Evolutionary conservation across 2,329 filamentous ascomycete genomes (phyloP).

Genomic region (Sporothrix humicola): DNA sequence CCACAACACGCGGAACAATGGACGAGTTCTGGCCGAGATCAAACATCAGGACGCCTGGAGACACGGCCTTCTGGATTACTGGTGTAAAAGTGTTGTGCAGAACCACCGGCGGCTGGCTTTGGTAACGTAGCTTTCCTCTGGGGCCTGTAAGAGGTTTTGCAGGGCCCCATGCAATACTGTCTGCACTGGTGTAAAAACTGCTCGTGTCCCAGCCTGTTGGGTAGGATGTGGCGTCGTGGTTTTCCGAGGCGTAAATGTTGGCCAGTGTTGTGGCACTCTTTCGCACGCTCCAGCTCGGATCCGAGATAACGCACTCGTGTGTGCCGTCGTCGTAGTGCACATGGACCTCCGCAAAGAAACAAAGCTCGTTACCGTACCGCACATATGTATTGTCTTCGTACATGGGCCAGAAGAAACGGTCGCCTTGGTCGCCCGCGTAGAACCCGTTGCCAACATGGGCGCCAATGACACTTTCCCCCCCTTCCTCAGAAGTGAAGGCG

Average conservation of each 20-base stretch:
- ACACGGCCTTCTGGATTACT: not conserved
- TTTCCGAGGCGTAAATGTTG: constrained; percentile 1
- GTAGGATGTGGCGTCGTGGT: not conserved
- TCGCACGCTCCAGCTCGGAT: not conserved
- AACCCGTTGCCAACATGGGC: not conserved
- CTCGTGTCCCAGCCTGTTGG: not conserved
- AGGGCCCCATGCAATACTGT: not conserved
- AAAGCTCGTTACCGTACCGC: not conserved
- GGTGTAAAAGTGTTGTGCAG: not conserved
- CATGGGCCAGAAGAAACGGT: constrained; percentile 7
- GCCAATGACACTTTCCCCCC: not conserved
- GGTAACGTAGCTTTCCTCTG: not conserved
- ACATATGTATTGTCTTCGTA: constrained; percentile 1
- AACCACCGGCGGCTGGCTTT: not conserved
- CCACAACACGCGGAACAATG: not conserved
- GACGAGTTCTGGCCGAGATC: not conserved
- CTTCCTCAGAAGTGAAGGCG: not conserved
- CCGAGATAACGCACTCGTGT: not conserved
- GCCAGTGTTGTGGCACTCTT: not conserved
- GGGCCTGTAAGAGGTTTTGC: not conserved
- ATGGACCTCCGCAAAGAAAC: not conserved
- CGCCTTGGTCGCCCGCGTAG: not conserved
- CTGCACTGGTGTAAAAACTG: not conserved
- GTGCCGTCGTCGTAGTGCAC: not conserved
- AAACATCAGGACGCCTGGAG: not conserved